Base-by-base conservation (phyloP, 208 protist species). In the Crithidia sp. region DNA sequence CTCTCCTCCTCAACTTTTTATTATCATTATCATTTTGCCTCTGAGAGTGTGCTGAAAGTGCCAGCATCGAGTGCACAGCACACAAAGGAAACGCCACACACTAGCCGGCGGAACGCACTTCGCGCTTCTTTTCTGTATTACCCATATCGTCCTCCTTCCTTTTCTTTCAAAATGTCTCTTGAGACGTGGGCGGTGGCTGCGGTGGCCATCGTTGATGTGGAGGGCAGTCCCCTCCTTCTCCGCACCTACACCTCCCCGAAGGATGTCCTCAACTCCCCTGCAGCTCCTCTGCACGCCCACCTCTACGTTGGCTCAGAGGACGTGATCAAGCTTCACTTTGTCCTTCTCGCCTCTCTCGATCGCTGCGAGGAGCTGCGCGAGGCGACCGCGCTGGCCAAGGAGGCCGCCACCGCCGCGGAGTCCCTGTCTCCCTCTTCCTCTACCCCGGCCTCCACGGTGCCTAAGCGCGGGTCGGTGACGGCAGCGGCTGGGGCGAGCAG, bases 241-340 rank as follows among this genome's bases (percentile, higher is more conserved):
- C 85, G 86, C 58, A 88, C 84, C 41, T 95, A 88, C 74, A 88
- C 75, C 10, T 93, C 90, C 6, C 77, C 85, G 0, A 71, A 70
- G 55, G 65, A 81, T 2, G 91, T 92, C 4, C 74, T 91, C 4
- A 80, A 79, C 37, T 79, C 87, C 47, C 63, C 84, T 16, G 80
- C 76, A 5, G 81, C 85, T 47, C 78, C 82, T 2, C 75, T 77
- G 49, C 81, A 85, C 63, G 90, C 85, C n/a, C 87, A 93, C 67
- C 80, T 96, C 16, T 88, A 89, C 74, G 89, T 93, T 1, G 76
- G 86, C 10, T 76, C 86, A 28, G 91, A 96, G 65, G 91, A 96
- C 59, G 67, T 88, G 9, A 76, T 93, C 37, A 82, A 82, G 47
- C 57, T 96, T 19, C 89, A 96, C 49, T 86, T 96, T 71, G 75